A percentile compares a stretch with the other conserved stretches of the same genome.
These are phyloP conservation scores for Blastocystis sp. DNA, from an alignment of 352 stramenopile genomes.

Conservation along the genomic window DNA sequence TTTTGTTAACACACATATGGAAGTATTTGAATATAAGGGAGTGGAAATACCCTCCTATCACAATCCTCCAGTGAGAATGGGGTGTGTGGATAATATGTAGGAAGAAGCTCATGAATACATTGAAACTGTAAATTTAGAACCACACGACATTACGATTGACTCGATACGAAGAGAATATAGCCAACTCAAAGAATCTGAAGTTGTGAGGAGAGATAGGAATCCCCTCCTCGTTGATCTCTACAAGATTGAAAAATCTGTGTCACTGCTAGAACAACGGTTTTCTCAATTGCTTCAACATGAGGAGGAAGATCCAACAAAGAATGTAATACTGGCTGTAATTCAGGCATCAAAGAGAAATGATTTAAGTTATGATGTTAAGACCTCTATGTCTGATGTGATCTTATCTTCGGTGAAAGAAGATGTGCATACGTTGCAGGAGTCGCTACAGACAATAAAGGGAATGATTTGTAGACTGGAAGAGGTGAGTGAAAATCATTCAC, in stretches of 20 bases:
- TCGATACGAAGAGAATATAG: not conserved
- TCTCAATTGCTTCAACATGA: not conserved
- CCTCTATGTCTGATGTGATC: not conserved
- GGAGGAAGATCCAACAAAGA: not conserved
- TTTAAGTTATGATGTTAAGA: not conserved
- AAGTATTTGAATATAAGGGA: not conserved
- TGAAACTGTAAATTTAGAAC: not conserved
- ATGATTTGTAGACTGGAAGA: slow-evolving; percentile 16
- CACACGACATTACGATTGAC: not conserved
- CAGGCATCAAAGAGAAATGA: not conserved
- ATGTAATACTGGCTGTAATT: not conserved
- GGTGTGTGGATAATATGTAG: not conserved
- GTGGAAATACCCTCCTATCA: slow-evolving; percentile 11
- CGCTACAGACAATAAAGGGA: not conserved
- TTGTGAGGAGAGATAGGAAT: not conserved
- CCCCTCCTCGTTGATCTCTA: not conserved
- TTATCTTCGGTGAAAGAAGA: not conserved
- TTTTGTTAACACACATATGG: slow-evolving; percentile 32
- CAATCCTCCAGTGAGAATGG: not conserved
- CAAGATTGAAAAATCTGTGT: not conserved
- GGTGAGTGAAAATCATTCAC: not conserved
- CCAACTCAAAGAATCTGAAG: not conserved
- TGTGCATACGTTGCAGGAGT: not conserved
- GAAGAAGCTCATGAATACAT: not conserved
- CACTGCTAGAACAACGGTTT: not conserved